Evolutionary conservation across 2,329 filamentous ascomycete genomes (phyloP).

Genomic region (Paraconiothyrium brasiliense): DNA sequence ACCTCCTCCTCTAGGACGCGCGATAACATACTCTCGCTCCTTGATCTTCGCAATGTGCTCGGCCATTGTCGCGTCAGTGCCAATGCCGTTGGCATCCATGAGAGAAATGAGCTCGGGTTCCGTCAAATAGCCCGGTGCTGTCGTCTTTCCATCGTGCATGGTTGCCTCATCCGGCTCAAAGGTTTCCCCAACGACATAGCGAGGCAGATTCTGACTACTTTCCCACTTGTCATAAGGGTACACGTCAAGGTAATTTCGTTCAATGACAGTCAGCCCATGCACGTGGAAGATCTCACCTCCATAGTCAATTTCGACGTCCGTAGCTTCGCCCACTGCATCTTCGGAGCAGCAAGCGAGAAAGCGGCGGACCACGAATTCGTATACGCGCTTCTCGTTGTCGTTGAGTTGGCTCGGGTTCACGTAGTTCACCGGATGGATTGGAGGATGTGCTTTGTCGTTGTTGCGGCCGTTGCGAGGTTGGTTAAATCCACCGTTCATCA

Average conservation of each 20-base stretch:
- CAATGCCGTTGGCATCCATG: conserved; percentile 99
- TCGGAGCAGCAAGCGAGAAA: conserved; percentile 97
- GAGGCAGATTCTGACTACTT: conserved; percentile 81
- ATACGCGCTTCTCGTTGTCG: conserved; percentile 77
- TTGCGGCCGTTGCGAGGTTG: conserved; percentile 84
- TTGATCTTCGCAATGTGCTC: conserved; percentile 98
- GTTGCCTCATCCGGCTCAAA: conserved; percentile 90
- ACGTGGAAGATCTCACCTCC: conserved; percentile 84
- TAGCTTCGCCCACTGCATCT: conserved; percentile 86
- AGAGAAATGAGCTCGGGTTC: conserved; percentile 94
- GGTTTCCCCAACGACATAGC: conserved; percentile 78
- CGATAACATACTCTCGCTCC: conserved; percentile 83
- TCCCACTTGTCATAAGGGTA: conserved; percentile 98
- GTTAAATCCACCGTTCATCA: conserved; percentile 79
- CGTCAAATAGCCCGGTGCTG: conserved; percentile 84
- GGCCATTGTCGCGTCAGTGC: conserved; percentile 98
- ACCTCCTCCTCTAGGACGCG: conserved; percentile 58
- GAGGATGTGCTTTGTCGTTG: conserved; percentile 96
- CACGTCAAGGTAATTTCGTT: conserved; percentile 93
- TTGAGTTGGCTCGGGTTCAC: conserved; percentile 69
- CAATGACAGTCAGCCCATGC: conserved; percentile 83
- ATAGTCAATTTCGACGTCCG: conserved; percentile 84
- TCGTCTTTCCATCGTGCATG: conserved; percentile 91
- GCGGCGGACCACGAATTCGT: conserved; percentile 90
- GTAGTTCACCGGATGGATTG: conserved; percentile 94